Evolutionary conservation across 208 protist species (phyloP), one percentile per base, ranked within the genome.

Genomic region (Wallacemonas sp.): DNA sequence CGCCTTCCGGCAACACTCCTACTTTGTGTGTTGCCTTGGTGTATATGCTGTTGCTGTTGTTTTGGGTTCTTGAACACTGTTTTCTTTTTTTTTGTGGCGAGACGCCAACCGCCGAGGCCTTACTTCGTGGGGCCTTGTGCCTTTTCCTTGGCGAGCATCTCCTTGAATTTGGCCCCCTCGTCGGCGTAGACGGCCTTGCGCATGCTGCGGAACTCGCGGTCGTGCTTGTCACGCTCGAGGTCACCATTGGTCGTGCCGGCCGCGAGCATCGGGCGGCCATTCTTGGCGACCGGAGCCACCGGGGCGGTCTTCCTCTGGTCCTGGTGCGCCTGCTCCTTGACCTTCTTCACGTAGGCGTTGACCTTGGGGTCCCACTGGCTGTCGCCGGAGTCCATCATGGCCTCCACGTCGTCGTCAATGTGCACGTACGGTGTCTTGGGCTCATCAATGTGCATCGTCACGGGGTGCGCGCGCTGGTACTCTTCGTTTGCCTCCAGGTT

Each of bases 131-230:
- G 5, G 16, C 26, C 26, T 28, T 80, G 48, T 1, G 72, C 18
- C 42, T 67, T 36, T 20, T 67, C 33, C 49, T 77, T 70, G 22
- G 76, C 59, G 11, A 94, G 67, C 16, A 86, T 50, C 32, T 61
- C 72, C 65, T 89, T 96, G 50, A 93, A 92, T 65, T 89, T 92
- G 20, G 81, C 78, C 5, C 91, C 91, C 57, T 96, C 91, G 39
- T 96, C 91, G 12, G 91, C 91, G 61, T 96, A 96, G 3, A 96
- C 86, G n/a, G 83, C 86, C 64, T 70, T 80, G 26, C 91, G 82
- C 83, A 96, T 87, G 55, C 66, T 77, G 33, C 69, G 77, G 52
- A 96, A 96, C 57, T 96, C 81, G 26, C 57, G 61, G 31, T 72
- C 78, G 32, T 82, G 78, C 54, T 81, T 32, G 55, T 89, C 74